Evolutionary conservation across 176 grass and related monocot genomes (phyloP), one percentile per base, ranked within the genome.

Genomic region (Musa troglodytarum): DNA sequence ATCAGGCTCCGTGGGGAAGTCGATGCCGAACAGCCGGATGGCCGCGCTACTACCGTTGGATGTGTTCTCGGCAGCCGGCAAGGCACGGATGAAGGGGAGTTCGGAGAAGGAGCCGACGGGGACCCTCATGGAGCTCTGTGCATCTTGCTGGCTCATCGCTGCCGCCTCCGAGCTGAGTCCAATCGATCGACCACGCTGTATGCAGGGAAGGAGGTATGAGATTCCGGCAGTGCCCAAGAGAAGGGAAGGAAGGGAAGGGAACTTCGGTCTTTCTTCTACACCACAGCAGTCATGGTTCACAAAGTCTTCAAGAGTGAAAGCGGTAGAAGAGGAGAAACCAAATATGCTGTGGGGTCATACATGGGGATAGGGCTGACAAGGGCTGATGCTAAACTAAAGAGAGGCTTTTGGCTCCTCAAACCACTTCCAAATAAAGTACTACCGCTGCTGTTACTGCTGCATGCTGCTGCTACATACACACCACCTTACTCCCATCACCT

Each of bases 21-120:
- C 83, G 61, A 92, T 84, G 10, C 89, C 93, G 54, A 92, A 92
- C 29, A 92, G 87, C 54, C 93, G 89, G 79, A 96, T 76, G 52
- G 85, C 54, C 8, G 73, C 23, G 55, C 70, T 13, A 61, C 68
- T 50, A 20, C 50, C 11, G 1, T 78, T 56, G 19, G 69, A 4
- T 1, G 19, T 50, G 50, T 72, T 50, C 10, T 20, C 9, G 1
- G 49, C 9, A 1, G 50, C 10, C 50, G 50, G 34, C 3, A 43
- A 19, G 21, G 20, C 17, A 50, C 50, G 50, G 29, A 54, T 22
- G 50, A 72, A 72, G 69, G 50, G 69, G 12, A 72, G 50, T 50
- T 72, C 2, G 21, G 69, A 72, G 69, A 72, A 72, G 69, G 69
- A 52, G 49, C 54, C 69, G 49, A 72, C 20, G 50, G n/a, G 25